Base-by-base conservation (phyloP, 1,284 basidiomycete genomes). In the Fomitopsis palustris region DNA sequence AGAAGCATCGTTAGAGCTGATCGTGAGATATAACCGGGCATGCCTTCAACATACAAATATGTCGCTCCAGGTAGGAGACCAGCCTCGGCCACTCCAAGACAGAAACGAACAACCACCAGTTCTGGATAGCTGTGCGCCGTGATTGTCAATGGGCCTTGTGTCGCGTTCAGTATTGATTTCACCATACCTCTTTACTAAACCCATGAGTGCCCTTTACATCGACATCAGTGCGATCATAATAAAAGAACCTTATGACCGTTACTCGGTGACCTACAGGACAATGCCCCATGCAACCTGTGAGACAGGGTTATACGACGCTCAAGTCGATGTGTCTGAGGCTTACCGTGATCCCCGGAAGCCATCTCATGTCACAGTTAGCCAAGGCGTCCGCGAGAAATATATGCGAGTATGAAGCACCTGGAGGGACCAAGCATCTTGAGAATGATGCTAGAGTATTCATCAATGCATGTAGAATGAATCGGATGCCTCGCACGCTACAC, bases 31-130 rank as follows among this genome's bases (percentile, higher is more conserved):
- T 29, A 27, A 39, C 12, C 23, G 12, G 17, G 5, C 39, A 17
- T 17, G 39, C 8, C 6, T 43, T 12, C 6, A 16, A 65, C 72
- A 23, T 37, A 74, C 74, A 87, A 88, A 69, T 86, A 89, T 0
- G 82, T 80, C 5, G 87, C 84, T 19, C 87, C 86, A 6, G 87
- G 86, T 66, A 88, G 87, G 23, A 90, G 70, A 0, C 88, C 88
- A 6, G 86, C 84, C 69, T 91, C 88, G 0, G 86, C 80, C 0
- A 89, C 68, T 2, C 89, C 88, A 2, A 90, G 79, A 58, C 76
- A 83, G 6, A 85, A 76, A 29, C 83, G 83, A 10, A 77, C 77
- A 19, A 81, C 86, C 14, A 87, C 79, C 4, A 88, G 78, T 66
- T 88, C 80, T 23, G 78, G 79, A 65, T 85, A 88, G 54, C 84